Evolutionary conservation across 179 eudicot species (phyloP), one percentile per base, ranked within the genome.

Genomic region (Beta lomatogona): DNA sequence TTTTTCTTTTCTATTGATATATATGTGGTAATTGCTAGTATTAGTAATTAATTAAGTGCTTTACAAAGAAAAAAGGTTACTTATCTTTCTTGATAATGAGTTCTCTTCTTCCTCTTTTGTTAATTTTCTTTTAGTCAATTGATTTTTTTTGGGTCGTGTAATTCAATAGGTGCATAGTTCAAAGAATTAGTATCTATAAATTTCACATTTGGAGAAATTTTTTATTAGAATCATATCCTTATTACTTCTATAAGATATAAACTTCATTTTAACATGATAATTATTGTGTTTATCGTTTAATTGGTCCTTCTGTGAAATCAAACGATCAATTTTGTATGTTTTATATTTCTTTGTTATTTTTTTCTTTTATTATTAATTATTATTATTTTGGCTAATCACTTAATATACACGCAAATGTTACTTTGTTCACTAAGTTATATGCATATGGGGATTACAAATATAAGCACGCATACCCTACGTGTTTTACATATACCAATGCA

Each of bases 371-470:
- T 6, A 22, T 65, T 53, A 28, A 5, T 36, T 54, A 3, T 1
- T 63, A 2, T 9, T 13, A 11, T 36, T 50, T 48, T 59, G 25
- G 78, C 18, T 53, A 60, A 58, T 31, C 19, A 36, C 28, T 58
- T 11, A 46, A 3, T 59, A 72, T 59, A 9, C 46, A 71, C 25
- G 82, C 70, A 72, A 59, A 31, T 64, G 48, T 63, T 63, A 1
- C 67, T 22, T 6, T 73, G 41, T 76, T 63, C 78, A 80, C 69
- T 58, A 54, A 67, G 36, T 58, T 68, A 72, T 75, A 81, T 55
- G 63, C 72, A 52, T 54, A 55, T 67, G 75, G 83, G 75, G 79
- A 75, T 76, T 76, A 58, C 76, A 76, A 82, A 76, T 53, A 53
- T 66, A 57, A n/a, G 79, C 79, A 69, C 79, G 69, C 60, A 58